A percentile compares a stretch with the other conserved stretches of the same genome.
Conservation (phyloP, 2,329 filamentous ascomycete species). For the Pyrenophora tritici-repentis region DNA sequence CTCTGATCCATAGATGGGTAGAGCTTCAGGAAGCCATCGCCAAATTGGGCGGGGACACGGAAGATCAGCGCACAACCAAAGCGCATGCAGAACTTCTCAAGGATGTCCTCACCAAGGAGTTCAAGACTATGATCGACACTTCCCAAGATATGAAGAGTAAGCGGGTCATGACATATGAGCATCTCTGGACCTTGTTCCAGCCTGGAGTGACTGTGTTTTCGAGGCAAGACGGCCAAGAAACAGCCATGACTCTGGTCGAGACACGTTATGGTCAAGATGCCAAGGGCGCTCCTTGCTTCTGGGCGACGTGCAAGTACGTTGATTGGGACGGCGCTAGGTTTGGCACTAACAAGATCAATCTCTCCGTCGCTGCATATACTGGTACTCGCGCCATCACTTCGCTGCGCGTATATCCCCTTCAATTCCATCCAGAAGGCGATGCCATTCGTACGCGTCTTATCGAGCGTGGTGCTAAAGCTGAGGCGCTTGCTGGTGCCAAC, state of each 20-base stretch:
- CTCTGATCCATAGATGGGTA: slow-evolving; percentile 69
- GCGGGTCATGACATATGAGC: slow-evolving; percentile 49
- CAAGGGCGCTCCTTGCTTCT: slow-evolving; percentile 46
- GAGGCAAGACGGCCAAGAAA: slow-evolving; percentile 47
- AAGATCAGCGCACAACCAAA: slow-evolving; percentile 39
- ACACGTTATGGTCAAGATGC: slow-evolving; percentile 41
- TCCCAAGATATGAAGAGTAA: slow-evolving; percentile 49
- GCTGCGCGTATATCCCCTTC: slow-evolving; percentile 52
- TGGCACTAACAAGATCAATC: slow-evolving; percentile 36
- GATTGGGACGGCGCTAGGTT: slow-evolving; percentile 48
- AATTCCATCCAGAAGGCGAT: slow-evolving; percentile 50
- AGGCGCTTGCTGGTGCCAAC: slow-evolving; percentile 55
- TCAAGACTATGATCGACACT: slow-evolving; percentile 49
- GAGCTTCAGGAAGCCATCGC: slow-evolving; percentile 40
- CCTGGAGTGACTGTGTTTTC: slow-evolving; percentile 40
- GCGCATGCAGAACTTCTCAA: slow-evolving; percentile 49
- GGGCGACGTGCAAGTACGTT: slow-evolving; percentile 44
- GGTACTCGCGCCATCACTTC: slow-evolving; percentile 52
- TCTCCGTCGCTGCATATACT: slow-evolving; percentile 34
- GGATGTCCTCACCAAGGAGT: slow-evolving; percentile 48
- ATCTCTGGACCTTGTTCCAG: slow-evolving; percentile 53
- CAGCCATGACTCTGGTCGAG: slow-evolving; percentile 36
- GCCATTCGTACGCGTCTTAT: slow-evolving; percentile 49
- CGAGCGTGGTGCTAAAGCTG: slow-evolving; percentile 54
- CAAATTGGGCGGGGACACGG: slow-evolving; percentile 32